Evolutionary conservation across 768 basidiomycete species (phyloP).

Genomic region (Hericium rajendrae): DNA sequence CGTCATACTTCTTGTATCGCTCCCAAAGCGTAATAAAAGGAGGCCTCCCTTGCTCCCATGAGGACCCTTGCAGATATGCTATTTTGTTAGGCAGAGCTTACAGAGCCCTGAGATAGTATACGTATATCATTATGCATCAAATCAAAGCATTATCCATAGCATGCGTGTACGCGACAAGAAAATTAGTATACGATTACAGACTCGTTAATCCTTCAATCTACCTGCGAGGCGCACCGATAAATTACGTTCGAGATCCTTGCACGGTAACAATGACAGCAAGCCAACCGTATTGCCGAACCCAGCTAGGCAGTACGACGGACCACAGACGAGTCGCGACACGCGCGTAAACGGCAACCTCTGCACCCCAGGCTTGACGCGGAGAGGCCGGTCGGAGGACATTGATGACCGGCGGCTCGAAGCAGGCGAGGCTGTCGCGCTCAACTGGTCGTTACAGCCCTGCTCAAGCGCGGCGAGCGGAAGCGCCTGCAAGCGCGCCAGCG

Average conservation of each 20-base stretch:
- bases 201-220: neutral
- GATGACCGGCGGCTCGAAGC: neutral
- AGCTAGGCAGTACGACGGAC: constrained; percentile 9
- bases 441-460: neutral
- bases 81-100: too few relatives aligned
- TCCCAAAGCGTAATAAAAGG: too few relatives aligned
- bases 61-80: too few relatives aligned
- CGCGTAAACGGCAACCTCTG: constrained; percentile 14
- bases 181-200: neutral
- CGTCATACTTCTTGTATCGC: too few relatives aligned
- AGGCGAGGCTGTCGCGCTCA: neutral
- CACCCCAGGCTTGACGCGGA: neutral
- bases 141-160: neutral
- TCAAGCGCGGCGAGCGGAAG: constrained; percentile 43
- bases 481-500: constrained; percentile 35
- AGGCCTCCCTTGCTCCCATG: too few relatives aligned
- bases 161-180: neutral
- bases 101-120: neutral
- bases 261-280: constrained; percentile 3
- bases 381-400: neutral
- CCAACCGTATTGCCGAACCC: constrained; percentile 15
- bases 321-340: constrained; percentile 11
- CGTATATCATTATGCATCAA: neutral
- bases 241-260: neutral
- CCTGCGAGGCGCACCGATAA: neutral